Evolutionary conservation across 129 eudicot genomes (phyloP).

Genomic region (sunflower (Helianthus annuus)): DNA sequence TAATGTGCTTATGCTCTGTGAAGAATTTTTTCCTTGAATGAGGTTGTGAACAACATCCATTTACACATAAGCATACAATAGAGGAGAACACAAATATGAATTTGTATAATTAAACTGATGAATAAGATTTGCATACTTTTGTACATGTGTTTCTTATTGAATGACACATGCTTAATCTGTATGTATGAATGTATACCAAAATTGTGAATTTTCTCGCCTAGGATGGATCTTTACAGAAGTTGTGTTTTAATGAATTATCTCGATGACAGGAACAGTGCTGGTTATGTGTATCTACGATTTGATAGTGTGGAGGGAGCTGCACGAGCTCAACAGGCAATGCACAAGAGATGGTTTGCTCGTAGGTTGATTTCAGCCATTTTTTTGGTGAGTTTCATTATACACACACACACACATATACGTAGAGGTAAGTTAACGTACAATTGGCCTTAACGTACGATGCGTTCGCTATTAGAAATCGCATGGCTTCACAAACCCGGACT

Average conservation of each 20-base stretch:
- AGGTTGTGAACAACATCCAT: no score
- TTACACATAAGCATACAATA: no score
- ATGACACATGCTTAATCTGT: background rate
- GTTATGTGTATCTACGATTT: constrained; percentile 85
- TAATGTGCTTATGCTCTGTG: background rate
- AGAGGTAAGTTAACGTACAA: no score
- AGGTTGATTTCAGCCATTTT: constrained; percentile 84
- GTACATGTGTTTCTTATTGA: background rate
- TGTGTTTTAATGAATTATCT: background rate
- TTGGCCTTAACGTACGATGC: no score
- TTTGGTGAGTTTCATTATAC: constrained; percentile 53
- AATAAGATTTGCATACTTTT: no score
- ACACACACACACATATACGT: no score
- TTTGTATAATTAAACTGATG: no score
- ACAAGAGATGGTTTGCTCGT: constrained; percentile 95
- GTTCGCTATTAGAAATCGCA: no score
- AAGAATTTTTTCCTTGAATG: background rate
- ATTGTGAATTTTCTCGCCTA: background rate
- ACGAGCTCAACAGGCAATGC: constrained; percentile 94
- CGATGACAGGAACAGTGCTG: constrained; percentile 76
- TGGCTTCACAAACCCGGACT: no score
- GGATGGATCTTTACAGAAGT: background rate
- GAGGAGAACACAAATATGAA: no score
- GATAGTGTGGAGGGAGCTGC: constrained; percentile 78
- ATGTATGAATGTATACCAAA: background rate